Evolutionary conservation across 306 rosid species (phyloP), one percentile per base, ranked within the genome.

Genomic region (Albizia julibrissin): DNA sequence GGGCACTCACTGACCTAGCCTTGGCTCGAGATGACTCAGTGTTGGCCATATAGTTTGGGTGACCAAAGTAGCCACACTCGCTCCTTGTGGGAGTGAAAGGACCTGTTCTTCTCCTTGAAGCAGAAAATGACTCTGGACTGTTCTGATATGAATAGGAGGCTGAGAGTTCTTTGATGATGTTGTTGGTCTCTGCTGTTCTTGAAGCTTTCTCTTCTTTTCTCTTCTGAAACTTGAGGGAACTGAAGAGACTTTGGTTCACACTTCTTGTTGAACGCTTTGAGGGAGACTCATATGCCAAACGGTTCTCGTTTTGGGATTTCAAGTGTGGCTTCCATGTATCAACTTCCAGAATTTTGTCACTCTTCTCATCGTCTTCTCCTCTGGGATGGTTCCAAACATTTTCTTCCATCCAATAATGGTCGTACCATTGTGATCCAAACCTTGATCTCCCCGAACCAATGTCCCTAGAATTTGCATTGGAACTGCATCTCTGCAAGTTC

Each of bases 1-100:
- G 98, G 69, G 93, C 99, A 86, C 99, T 95, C 52, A 91, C 96
- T 29, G 99, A 95, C 85, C 99, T 84, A 65, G 92, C 89, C 89
- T 95, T 95, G n/a, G 99, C 99, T 18, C 86, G 50, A 34, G 82
- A 95, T 21, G 99, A 93, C 74, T 93, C 92, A 1, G 99, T 95
- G 81, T 91, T 92, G 21, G 99, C 84, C 99, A 95, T 95, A 85
- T 92, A 95, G 84, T 89, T 95, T 12, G 98, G 99, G 87, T 83
- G 44, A 79, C 93, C 89, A 2, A 90, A 59, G 77, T 89, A 95
- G 47, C 90, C 94, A 50, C 87, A 87, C 78, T 95, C 97, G 21
- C 98, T 95, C 83, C 88, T 90, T 22, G 98, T 84, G 1, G 97
- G 97, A 0, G 97, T 88, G 78, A 93, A 92, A 16, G 89, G 87